phyloP scores from a whole-genome alignment of 352 stramenopile genomes.

The Globisporangium spiculum region DNA sequence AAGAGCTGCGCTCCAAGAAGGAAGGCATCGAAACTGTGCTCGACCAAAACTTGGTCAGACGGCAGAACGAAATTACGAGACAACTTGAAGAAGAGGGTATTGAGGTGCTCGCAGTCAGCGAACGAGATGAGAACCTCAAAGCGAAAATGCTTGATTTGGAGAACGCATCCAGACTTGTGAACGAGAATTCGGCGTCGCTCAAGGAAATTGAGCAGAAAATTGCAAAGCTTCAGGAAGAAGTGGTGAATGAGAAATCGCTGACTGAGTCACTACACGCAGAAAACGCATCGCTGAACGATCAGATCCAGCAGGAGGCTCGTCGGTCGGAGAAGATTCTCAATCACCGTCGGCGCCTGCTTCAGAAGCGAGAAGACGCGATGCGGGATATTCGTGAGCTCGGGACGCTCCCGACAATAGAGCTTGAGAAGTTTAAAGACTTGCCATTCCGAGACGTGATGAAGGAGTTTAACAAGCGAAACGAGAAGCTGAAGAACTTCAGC shows the following conservation, averaged over 20 bases:
- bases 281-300: slow-evolving; percentile 63
- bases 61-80: slow-evolving; percentile 61
- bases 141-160: slow-evolving; percentile 89
- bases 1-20: slow-evolving; percentile 88
- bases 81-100: slow-evolving; percentile 60
- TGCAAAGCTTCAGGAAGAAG: slow-evolving; percentile 44
- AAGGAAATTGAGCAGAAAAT: slow-evolving; percentile 69
- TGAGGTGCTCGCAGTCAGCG: slow-evolving; percentile 51
- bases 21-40: slow-evolving; percentile 90
- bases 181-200: slow-evolving; percentile 58
- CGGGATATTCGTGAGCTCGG: slow-evolving; percentile 97
- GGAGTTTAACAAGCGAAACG: slow-evolving; percentile 92
- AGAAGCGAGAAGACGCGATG: slow-evolving; percentile 93
- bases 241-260: slow-evolving; percentile 38
- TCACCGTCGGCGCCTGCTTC: slow-evolving; percentile 71
- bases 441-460: slow-evolving; percentile 92
- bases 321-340: slow-evolving; percentile 84
- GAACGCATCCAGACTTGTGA: slow-evolving; percentile 68
- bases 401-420: slow-evolving; percentile 92
- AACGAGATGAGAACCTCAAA: slow-evolving; percentile 77
- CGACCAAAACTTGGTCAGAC: slow-evolving; percentile 90
- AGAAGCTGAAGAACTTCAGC: slow-evolving; percentile 96
- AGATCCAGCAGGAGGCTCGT: slow-evolving; percentile 82
- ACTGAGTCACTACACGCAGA: slow-evolving; percentile 57
- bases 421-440: slow-evolving; percentile 90